A percentile compares a stretch with the other conserved stretches of the same genome.
These are phyloP conservation scores for Ceratonia siliqua DNA, from an alignment of 306 rosid genomes.

Conservation along the genomic window DNA sequence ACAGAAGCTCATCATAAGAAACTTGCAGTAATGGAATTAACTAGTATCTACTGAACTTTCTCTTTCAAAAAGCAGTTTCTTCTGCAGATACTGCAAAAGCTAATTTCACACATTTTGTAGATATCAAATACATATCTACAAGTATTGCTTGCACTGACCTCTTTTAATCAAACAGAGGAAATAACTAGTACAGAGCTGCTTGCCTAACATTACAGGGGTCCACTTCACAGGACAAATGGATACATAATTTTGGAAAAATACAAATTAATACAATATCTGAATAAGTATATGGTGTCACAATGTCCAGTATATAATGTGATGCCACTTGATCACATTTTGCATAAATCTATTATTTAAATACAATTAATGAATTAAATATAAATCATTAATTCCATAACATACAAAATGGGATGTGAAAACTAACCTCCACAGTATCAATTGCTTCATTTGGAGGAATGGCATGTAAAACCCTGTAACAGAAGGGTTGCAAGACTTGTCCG, in stretches of 20 bases:
- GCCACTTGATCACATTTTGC: constrained; percentile 12
- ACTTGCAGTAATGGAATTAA: not conserved
- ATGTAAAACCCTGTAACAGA: constrained; percentile 72
- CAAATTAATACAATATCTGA: not conserved
- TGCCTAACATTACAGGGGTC: not conserved
- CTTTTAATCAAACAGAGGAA: not conserved
- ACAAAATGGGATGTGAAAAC: constrained; percentile 25
- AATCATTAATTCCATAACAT: not conserved
- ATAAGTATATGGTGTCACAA: not conserved
- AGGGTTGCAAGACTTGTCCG: constrained; percentile 10
- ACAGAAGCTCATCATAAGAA: not conserved
- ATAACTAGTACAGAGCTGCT: not conserved
- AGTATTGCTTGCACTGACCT: not conserved
- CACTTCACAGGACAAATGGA: not conserved
- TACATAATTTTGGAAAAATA: not conserved
- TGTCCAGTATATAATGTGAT: not conserved
- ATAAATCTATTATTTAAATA: constrained; percentile 8
- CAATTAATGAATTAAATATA: not conserved
- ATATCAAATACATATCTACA: not conserved
- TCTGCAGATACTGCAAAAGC: not conserved
- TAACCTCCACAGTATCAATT: constrained; percentile 95
- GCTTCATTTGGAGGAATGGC: constrained; percentile 95
- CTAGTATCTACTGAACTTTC: not conserved
- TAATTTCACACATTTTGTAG: not conserved
- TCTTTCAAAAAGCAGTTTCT: not conserved